These are phyloP conservation scores for Dichomitus squalens DNA, from an alignment of 1,284 basidiomycete species.

Conservation along the genomic window DNA sequence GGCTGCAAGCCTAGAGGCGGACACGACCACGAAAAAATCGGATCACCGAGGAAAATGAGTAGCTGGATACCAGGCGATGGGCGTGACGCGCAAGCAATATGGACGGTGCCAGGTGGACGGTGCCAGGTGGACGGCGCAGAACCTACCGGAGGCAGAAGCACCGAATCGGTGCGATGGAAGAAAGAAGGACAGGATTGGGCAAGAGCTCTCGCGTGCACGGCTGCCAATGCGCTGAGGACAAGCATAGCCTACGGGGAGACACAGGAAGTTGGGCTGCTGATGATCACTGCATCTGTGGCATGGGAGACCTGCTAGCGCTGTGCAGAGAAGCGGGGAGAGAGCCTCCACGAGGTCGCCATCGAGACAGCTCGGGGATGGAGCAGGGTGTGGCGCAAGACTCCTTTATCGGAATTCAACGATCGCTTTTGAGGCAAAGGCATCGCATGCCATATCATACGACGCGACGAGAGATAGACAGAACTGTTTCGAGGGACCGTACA, in stretches of 20 bases:
- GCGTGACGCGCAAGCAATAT: neutral
- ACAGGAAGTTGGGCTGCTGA: slow-evolving; percentile 19
- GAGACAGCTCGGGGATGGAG: slow-evolving; percentile 5
- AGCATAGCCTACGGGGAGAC: slow-evolving; percentile 13
- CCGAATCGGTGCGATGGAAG: neutral
- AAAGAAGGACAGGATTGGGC: neutral
- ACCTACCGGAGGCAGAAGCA: neutral
- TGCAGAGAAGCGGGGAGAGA: neutral
- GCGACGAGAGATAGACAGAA: no score
- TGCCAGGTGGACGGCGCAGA: neutral
- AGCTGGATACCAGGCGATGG: neutral
- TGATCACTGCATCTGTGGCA: neutral
- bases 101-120: neutral
- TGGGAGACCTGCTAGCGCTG: neutral
- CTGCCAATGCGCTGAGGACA: slow-evolving; percentile 5
- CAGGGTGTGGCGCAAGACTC: neutral
- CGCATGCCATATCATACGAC: no score
- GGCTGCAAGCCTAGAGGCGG: no score
- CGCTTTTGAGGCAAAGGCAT: no score
- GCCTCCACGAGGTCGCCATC: slow-evolving; percentile 13
- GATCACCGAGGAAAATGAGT: slow-evolving; percentile 1
- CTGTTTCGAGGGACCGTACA: no score
- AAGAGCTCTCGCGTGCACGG: neutral
- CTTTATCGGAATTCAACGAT: neutral
- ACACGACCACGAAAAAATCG: slow-evolving; percentile 1